phyloP scores from a whole-genome alignment of 2,329 filamentous ascomycete genomes.

The Sporothrix globosa region DNA sequence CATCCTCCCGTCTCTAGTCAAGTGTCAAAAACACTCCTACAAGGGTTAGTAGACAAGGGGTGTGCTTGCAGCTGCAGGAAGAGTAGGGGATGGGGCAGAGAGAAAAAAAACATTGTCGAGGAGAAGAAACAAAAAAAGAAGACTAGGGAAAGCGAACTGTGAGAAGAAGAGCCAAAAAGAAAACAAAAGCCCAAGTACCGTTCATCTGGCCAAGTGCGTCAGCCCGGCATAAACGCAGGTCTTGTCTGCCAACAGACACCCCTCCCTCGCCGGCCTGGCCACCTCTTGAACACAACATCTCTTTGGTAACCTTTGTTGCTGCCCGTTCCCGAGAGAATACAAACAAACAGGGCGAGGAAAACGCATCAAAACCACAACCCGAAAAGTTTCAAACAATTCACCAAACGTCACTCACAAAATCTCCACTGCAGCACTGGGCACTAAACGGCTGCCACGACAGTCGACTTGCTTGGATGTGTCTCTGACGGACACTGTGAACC shows the following conservation, averaged over 20 bases:
- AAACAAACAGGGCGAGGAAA: conserved; percentile 28
- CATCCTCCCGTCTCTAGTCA: conserved; percentile 25
- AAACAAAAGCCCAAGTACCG: background rate
- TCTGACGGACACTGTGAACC: conserved; percentile 32
- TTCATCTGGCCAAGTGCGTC: conserved; percentile 4
- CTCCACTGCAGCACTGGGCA: conserved; percentile 31
- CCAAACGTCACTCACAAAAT: conserved; percentile 17
- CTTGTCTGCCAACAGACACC: conserved; percentile 4
- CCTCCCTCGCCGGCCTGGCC: background rate
- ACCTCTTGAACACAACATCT: conserved; percentile 22
- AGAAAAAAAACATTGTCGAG: background rate
- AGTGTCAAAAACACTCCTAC: conserved; percentile 27
- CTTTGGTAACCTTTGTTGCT: conserved; percentile 25
- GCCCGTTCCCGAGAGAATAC: conserved; percentile 26
- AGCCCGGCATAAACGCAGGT: conserved; percentile 10
- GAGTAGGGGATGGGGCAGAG: conserved; percentile 23
- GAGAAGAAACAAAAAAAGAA: conserved; percentile 28
- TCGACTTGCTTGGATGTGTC: conserved; percentile 22
- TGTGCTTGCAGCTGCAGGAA: conserved; percentile 7
- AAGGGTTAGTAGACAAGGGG: conserved; percentile 12
- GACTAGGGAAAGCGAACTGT: background rate
- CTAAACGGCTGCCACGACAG: conserved; percentile 35
- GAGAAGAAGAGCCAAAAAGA: conserved; percentile 12
- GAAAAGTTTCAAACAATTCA: conserved; percentile 18
- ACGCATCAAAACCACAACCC: conserved; percentile 17